phyloP scores from a whole-genome alignment of 257 asterid species.

The Ehretia macrophylla region DNA sequence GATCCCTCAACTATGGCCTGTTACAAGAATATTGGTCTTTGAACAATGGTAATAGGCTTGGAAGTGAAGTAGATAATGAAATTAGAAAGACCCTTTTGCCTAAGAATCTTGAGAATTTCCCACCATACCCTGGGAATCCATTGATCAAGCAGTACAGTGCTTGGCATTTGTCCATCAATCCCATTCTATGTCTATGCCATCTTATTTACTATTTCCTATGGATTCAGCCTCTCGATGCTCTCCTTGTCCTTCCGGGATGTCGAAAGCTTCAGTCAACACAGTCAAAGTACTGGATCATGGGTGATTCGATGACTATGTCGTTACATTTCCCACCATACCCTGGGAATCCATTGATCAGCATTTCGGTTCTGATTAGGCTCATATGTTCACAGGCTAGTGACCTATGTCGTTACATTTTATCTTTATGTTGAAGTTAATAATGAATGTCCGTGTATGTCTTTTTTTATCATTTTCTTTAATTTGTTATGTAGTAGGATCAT shows the following conservation, averaged over 20 bases:
- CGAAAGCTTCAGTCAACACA: no score
- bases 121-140: constrained; percentile 81
- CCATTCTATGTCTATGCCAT: no score
- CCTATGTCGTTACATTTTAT: no score
- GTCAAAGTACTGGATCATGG: constrained; percentile 95
- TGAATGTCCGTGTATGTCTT: no score
- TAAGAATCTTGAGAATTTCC: constrained; percentile 25
- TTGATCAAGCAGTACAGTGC: constrained; percentile 91
- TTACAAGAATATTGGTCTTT: constrained; percentile 69
- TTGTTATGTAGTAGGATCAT: neutral
- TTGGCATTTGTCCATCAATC: no score
- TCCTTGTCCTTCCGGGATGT: no score
- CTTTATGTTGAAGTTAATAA: neutral
- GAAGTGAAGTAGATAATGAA: constrained; percentile 80
- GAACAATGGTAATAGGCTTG: constrained; percentile 56
- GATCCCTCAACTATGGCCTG: constrained; percentile 88
- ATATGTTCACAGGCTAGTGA: no score
- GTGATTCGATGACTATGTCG: constrained; percentile 64
- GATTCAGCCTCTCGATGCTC: no score
- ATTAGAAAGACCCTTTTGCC: constrained; percentile 45
- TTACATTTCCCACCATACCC: no score
- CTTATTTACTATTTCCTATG: no score
- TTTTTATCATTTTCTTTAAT: no score
- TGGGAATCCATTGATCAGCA: constrained; percentile 27
- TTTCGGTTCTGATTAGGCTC: no score